A percentile compares a stretch with the other conserved stretches of the same genome.
Conservation (phyloP, 1,284 basidiomycete species). For the Thecaphora frezii region DNA sequence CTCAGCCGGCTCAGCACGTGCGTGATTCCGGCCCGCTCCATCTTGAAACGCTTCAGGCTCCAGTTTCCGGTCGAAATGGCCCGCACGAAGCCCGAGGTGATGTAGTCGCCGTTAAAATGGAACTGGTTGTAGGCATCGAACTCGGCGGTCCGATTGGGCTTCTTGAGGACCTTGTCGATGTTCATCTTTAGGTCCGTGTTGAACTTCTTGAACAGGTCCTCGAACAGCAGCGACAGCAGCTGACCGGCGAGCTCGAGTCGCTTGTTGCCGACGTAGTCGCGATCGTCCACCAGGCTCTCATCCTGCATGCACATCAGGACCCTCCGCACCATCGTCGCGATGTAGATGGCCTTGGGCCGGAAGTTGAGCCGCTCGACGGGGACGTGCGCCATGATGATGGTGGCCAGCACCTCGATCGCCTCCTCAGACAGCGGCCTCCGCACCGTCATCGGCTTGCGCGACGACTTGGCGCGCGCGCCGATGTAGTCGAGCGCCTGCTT, state of each 20-base stretch:
- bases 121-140: constrained; percentile 95
- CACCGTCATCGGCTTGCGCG: constrained; percentile 69
- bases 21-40: constrained; percentile 99
- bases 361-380: constrained; percentile 89
- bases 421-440: constrained; percentile 88
- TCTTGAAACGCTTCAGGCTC: constrained; percentile 99
- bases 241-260: constrained; percentile 96
- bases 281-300: constrained; percentile 94
- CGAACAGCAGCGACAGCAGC: constrained; percentile 88
- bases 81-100: constrained; percentile 92
- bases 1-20: constrained; percentile 92
- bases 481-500: constrained; percentile 96
- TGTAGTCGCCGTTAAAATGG: constrained; percentile 80
- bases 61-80: constrained; percentile 99
- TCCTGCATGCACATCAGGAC: constrained; percentile 96
- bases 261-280: constrained; percentile 99
- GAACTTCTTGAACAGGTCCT: constrained; percentile 98
- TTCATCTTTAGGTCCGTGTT: constrained; percentile 92
- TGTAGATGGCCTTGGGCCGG: constrained; percentile 91
- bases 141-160: constrained; percentile 89
- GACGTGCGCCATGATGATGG: constrained; percentile 95
- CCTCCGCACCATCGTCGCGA: constrained; percentile 94
- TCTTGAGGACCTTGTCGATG: constrained; percentile 97
- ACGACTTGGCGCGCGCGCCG: constrained; percentile 86
- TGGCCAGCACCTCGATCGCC: constrained; percentile 90